Evolutionary conservation across 2,329 filamentous ascomycete species (phyloP).

Genomic region (Exserohilum rostratum): DNA sequence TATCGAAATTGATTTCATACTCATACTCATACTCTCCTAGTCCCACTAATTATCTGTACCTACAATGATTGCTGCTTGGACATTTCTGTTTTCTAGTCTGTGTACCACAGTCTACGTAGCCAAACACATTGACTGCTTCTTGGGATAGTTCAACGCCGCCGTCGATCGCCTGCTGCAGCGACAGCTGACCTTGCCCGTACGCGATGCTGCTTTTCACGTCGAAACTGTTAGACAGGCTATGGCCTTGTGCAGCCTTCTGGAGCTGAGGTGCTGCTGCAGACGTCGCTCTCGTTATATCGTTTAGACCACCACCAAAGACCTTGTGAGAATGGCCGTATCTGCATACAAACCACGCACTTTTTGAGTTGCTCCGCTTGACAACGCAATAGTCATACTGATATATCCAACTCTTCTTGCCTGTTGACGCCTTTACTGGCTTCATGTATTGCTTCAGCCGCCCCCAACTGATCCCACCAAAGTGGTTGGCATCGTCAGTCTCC

Average conservation of each 20-base stretch:
- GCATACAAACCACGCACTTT: constrained; percentile 3
- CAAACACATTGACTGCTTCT: neutral
- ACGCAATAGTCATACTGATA: constrained; percentile 1
- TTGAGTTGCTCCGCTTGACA: neutral
- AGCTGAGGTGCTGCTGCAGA: constrained; percentile 1
- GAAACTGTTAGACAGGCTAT: neutral
- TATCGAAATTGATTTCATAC: too few species aligned
- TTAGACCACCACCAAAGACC: constrained; percentile 2
- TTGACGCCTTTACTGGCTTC: neutral
- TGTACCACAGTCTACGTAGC: neutral
- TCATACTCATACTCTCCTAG: too few species aligned
- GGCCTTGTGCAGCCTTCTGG: neutral
- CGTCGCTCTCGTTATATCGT: constrained; percentile 6
- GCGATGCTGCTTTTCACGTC: neutral
- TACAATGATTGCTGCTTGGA: too few species aligned
- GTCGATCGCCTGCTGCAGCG: neutral
- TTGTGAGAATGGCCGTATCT: constrained; percentile 8
- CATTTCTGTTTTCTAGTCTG: too few species aligned
- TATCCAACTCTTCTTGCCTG: neutral
- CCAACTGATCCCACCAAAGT: neutral
- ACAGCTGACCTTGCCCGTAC: constrained; percentile 1
- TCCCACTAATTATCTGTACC: too few species aligned
- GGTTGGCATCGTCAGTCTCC: neutral
- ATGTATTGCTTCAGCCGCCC: neutral
- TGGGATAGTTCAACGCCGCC: neutral